Percentiles rank a stretch among this genome's conserved stretches.
Evolutionary conservation across 2,329 filamentous ascomycete species (phyloP).

Genomic region (Penicillium verrucosum): DNA sequence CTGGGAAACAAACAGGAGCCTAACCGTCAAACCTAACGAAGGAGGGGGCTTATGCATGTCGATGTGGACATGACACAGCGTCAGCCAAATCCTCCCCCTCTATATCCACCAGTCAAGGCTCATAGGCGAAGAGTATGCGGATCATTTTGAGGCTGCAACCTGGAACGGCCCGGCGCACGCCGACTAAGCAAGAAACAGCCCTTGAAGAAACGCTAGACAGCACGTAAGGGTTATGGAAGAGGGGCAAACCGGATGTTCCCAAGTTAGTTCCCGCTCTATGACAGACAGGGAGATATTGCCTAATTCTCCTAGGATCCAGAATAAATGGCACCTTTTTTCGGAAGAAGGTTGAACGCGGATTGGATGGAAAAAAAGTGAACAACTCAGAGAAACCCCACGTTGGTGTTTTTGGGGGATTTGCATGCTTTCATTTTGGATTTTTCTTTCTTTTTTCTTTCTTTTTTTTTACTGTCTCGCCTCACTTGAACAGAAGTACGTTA

Average conservation of each 20-base stretch:
- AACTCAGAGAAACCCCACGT: conserved; percentile 30
- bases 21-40: conserved; percentile 37
- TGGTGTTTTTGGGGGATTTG: conserved; percentile 1
- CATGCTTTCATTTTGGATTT: not conserved
- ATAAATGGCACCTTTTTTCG: conserved; percentile 17
- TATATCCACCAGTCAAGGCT: conserved; percentile 33
- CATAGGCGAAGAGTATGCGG: conserved; percentile 36
- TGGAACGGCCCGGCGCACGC: conserved; percentile 47
- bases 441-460: not conserved
- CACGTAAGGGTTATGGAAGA: conserved; percentile 14
- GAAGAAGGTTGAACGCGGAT: conserved; percentile 18
- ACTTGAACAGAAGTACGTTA: conserved; percentile 5
- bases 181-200: conserved; percentile 34
- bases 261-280: conserved; percentile 1
- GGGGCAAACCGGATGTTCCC: conserved; percentile 7
- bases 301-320: conserved; percentile 23
- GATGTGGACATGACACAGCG: conserved; percentile 32
- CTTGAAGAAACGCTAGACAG: conserved; percentile 37
- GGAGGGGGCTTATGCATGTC: conserved; percentile 38
- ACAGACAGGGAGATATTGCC: conserved; percentile 9
- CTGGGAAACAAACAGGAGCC: conserved; percentile 36
- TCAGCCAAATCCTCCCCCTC: conserved; percentile 34
- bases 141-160: conserved; percentile 45
- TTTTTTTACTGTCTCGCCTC: not conserved
- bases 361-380: conserved; percentile 23